These are phyloP conservation scores for Cymbopogon citratus DNA, from an alignment of 176 grass and related monocot species.

Conservation along the genomic window DNA sequence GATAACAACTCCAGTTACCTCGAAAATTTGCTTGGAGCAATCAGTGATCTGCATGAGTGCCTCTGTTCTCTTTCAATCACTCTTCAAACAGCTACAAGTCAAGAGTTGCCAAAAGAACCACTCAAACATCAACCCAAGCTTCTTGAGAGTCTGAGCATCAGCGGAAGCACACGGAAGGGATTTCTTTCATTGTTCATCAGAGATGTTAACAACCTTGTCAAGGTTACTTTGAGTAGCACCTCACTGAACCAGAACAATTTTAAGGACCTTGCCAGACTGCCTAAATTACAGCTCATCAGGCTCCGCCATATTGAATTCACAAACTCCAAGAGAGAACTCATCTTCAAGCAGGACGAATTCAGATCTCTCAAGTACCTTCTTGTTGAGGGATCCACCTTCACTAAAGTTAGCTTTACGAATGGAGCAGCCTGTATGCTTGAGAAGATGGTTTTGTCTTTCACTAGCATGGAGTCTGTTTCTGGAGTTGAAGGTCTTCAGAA, in stretches of 20 bases:
- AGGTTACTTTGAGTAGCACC: slow-evolving; percentile 12
- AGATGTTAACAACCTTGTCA: background rate
- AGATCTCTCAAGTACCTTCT: background rate
- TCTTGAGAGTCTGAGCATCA: slow-evolving; percentile 25
- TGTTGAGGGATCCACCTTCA: background rate
- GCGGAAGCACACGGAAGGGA: background rate
- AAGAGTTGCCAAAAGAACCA: too few relatives aligned
- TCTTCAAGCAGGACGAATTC: background rate
- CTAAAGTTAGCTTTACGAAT: background rate
- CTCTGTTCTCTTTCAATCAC: too few relatives aligned
- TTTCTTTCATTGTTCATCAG: background rate
- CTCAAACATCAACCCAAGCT: background rate
- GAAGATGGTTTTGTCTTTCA: background rate
- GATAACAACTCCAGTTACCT: too few relatives aligned
- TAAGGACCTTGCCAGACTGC: background rate
- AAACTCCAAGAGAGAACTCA: background rate
- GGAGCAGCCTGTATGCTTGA: background rate
- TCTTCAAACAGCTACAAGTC: too few relatives aligned
- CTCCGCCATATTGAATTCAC: background rate
- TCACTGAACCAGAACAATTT: background rate
- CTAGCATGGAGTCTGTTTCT: background rate
- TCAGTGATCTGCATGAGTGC: too few relatives aligned
- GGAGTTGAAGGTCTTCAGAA: background rate
- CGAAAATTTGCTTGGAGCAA: too few relatives aligned
- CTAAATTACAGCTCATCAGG: background rate